Evolutionary conservation across 192 early-diverging fungal genomes (phyloP), one percentile per base, ranked within the genome.

Genomic region (Coemansia sp.): DNA sequence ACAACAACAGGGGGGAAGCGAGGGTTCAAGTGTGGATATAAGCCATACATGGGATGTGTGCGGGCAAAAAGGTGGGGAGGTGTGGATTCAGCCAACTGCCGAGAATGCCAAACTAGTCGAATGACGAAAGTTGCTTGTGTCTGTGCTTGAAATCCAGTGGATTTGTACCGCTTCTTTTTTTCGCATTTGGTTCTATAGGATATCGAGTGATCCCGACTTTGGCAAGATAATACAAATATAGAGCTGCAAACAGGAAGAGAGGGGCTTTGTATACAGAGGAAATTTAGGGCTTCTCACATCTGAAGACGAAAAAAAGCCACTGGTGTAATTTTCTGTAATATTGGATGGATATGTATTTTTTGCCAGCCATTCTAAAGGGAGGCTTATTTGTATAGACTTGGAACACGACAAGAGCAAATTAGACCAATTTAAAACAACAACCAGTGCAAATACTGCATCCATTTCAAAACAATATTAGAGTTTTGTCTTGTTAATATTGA

Each of bases 401-500:
- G n/a, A n/a, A n/a, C n/a, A n/a, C n/a, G 25, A 51, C 48, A 51
- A 51, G 23, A 10, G 7, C 26, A 51, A 51, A 51, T 51, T 51
- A 51, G 48, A 26, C 48, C 13, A 51, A 51, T 51, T 26, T 51
- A 23, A 51, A 21, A 26, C 7, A 26, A 51, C 48, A 51, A 51
- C 48, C 48, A 10, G 48, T 9, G 23, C 48, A 51, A 51, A 51
- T 26, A 23, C 21, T 25, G 25, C 7, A 51, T 12, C 48, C 26
- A 1, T 51, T 26, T 51, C 25, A 0, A 23, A 51, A 51, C 48
- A 51, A 51, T 51, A 51, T 51, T 51, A 51, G 48, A 23, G 48
- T 51, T 51, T 46, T 20, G n/a, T 46, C 12, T n/a, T 46, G n/a
- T 46, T n/a, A n/a, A 18, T 46, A 46, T 46, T 46, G 43, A 46